phyloP scores from a whole-genome alignment of 768 basidiomycete species.

The Termitomyces sp. region DNA sequence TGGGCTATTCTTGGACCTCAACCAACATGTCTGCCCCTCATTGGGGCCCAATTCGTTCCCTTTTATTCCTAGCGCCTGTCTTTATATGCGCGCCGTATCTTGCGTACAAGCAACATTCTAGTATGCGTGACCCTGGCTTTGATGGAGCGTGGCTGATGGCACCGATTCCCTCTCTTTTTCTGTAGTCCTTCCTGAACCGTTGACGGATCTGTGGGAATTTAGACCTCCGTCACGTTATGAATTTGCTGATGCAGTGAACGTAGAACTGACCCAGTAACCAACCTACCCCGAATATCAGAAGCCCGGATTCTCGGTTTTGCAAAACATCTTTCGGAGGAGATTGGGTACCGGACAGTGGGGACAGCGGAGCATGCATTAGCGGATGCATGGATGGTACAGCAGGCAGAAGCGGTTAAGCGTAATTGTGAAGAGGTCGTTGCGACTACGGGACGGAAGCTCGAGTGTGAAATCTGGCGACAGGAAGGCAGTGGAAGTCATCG shows the following conservation, averaged over 20 bases:
- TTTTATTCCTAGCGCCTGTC: constrained; percentile 48
- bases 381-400: constrained; percentile 74
- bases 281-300: constrained; percentile 69
- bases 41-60: constrained; percentile 59
- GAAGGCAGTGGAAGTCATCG: constrained; percentile 83
- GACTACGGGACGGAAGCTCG: constrained; percentile 48
- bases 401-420: constrained; percentile 53
- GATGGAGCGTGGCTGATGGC: constrained; percentile 3
- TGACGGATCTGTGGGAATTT: constrained; percentile 42
- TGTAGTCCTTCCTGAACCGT: constrained; percentile 52
- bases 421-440: constrained; percentile 54
- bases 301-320: constrained; percentile 57
- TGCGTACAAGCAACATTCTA: constrained; percentile 42
- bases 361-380: constrained; percentile 83
- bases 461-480: constrained; percentile 92
- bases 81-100: constrained; percentile 43
- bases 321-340: constrained; percentile 72
- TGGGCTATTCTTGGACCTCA: neutral
- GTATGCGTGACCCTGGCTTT: constrained; percentile 26
- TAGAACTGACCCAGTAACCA: constrained; percentile 45
- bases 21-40: constrained; percentile 17
- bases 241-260: neutral
- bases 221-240: neutral
- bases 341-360: constrained; percentile 89
- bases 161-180: neutral